Conservation (phyloP, 345 rosid species). For the Schrenkiella parvula region DNA sequence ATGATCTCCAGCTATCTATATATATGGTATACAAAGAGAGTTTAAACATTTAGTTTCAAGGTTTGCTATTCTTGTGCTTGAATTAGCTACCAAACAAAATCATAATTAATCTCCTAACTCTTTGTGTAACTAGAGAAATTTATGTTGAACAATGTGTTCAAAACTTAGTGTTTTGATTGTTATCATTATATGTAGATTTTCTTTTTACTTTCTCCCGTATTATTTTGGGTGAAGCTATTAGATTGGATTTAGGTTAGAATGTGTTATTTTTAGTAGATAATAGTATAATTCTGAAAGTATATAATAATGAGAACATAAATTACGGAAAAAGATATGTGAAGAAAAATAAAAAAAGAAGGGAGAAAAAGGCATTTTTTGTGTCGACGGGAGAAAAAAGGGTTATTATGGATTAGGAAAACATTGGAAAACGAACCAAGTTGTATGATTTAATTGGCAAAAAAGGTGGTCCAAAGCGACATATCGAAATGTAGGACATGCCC, state of each 20-base stretch:
- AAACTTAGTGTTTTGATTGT: too few species aligned
- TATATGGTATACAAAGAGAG: not conserved
- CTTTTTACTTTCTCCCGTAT: too few species aligned
- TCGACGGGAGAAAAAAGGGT: conserved; percentile 18
- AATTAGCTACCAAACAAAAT: not conserved
- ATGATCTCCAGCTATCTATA: not conserved
- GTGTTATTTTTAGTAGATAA: not conserved
- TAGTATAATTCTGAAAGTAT: not conserved
- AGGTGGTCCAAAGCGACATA: conserved; percentile 28
- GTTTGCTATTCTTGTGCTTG: not conserved
- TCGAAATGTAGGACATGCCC: conserved; percentile 23
- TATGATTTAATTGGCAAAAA: not conserved
- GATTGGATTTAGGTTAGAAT: not conserved
- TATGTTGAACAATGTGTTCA: not conserved
- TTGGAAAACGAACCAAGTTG: not conserved
- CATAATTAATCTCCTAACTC: not conserved
- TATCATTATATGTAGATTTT: too few species aligned
- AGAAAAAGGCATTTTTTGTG: conserved; percentile 22
- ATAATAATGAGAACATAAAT: not conserved
- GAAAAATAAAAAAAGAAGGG: too few species aligned
- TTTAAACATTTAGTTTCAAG: not conserved
- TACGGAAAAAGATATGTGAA: not conserved
- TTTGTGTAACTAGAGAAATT: not conserved
- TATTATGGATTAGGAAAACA: not conserved
- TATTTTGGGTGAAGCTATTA: not conserved